Conservation (phyloP, 2,329 filamentous ascomycete genomes). For the Lasiodiplodia sp. region DNA sequence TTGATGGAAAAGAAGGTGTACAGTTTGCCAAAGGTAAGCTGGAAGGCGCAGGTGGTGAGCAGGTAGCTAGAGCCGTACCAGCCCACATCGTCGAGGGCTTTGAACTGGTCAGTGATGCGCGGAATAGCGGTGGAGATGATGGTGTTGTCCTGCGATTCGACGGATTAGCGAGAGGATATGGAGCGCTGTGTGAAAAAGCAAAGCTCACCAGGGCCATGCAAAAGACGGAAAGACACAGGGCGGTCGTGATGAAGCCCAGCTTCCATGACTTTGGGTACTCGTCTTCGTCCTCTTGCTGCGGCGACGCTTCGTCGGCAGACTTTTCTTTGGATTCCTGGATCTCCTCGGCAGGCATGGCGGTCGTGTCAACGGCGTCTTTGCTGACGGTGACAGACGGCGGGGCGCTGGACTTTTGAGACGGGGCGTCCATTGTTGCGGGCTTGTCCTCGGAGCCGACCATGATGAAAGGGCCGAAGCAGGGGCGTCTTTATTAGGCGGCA, state of each 20-base stretch:
- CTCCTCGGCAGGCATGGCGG: slow-evolving; percentile 36
- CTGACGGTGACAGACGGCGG: slow-evolving; percentile 37
- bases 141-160: slow-evolving; percentile 31
- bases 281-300: slow-evolving; percentile 37
- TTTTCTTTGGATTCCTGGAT: slow-evolving; percentile 6
- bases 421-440: slow-evolving; percentile 18
- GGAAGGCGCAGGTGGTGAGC: slow-evolving; percentile 51
- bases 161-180: slow-evolving; percentile 18
- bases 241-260: slow-evolving; percentile 38
- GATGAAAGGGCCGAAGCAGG: background rate
- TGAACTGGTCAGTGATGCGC: slow-evolving; percentile 40
- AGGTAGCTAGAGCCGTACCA: slow-evolving; percentile 49
- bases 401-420: slow-evolving; percentile 14
- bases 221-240: slow-evolving; percentile 40
- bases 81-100: slow-evolving; percentile 34
- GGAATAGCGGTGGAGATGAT: slow-evolving; percentile 43
- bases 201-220: slow-evolving; percentile 38
- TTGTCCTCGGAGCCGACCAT: slow-evolving; percentile 9
- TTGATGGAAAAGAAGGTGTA: slow-evolving; percentile 58
- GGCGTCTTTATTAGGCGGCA: background rate
- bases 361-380: slow-evolving; percentile 40
- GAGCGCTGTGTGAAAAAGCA: background rate
- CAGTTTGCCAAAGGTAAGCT: slow-evolving; percentile 51
- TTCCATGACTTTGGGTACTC: slow-evolving; percentile 45
- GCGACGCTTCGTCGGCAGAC: slow-evolving; percentile 31